Percentiles rank a stretch among this genome's conserved stretches.
phyloP scores from a whole-genome alignment of 345 rosid genomes.

The Lumnitzera racemosa region DNA sequence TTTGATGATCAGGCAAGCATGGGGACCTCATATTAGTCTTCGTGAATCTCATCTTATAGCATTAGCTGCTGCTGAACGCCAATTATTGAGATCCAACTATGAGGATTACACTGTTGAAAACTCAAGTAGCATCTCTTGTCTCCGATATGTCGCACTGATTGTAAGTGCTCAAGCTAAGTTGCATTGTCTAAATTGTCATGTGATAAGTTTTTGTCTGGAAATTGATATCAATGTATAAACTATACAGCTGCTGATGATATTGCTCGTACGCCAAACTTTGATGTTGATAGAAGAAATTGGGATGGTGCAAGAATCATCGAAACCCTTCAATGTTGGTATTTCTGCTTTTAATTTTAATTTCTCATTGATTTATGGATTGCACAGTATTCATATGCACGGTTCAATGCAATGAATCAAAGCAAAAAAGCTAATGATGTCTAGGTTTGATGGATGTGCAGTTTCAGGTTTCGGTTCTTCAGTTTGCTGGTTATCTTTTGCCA shows the following conservation, averaged over 20 bases:
- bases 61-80: slow-evolving; percentile 47
- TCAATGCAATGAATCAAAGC: neutral
- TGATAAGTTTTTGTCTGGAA: neutral
- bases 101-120: slow-evolving; percentile 49
- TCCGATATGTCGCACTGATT: slow-evolving; percentile 41
- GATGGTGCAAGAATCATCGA: slow-evolving; percentile 35
- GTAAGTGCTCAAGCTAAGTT: slow-evolving; percentile 22
- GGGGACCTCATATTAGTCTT: slow-evolving; percentile 45
- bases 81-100: slow-evolving; percentile 38
- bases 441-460: slow-evolving; percentile 20
- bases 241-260: slow-evolving; percentile 41
- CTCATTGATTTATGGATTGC: neutral
- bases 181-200: neutral
- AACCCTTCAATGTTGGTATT: slow-evolving; percentile 35
- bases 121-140: slow-evolving; percentile 49
- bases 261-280: slow-evolving; percentile 50
- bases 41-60: slow-evolving; percentile 52
- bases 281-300: slow-evolving; percentile 34
- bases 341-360: neutral
- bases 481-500: slow-evolving; percentile 54
- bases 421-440: neutral
- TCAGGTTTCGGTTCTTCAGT: slow-evolving; percentile 59
- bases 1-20: slow-evolving; percentile 41
- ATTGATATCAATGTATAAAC: slow-evolving; percentile 6
- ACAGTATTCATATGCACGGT: neutral